Conservation (phyloP, 2,329 filamentous ascomycete genomes). For the Cryoendolithus antarcticus region DNA sequence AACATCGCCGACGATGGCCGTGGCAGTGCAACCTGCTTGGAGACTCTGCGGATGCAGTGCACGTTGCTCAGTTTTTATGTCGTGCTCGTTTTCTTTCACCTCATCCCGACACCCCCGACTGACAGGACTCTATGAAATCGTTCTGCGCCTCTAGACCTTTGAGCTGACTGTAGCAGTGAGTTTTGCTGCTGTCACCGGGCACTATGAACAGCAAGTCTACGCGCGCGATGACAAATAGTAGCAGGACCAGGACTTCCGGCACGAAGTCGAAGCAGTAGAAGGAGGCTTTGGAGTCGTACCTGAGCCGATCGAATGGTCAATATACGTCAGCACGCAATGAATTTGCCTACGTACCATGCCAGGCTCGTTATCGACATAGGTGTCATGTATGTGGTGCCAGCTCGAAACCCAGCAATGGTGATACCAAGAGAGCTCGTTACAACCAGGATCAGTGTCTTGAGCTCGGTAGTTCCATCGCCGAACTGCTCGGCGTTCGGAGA, state of each 20-base stretch:
- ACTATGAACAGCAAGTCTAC: conserved; percentile 19
- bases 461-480: conserved; percentile 5
- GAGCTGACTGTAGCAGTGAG: no score
- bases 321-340: no score
- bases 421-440: conserved; percentile 10
- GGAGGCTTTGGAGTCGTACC: conserved; percentile 15
- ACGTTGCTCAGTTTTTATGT: no score
- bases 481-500: conserved; percentile 5
- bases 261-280: conserved; percentile 21
- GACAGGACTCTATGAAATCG: no score
- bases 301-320: neutral
- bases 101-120: no score
- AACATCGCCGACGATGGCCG: no score
- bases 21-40: no score
- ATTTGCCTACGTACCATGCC: conserved; percentile 11
- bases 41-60: no score
- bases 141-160: no score
- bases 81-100: no score
- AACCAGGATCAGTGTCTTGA: conserved; percentile 12
- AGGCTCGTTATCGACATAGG: conserved; percentile 13
- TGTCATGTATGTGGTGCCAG: conserved; percentile 15
- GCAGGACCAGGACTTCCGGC: conserved; percentile 20
- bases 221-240: conserved; percentile 13
- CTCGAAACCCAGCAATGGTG: conserved; percentile 15
- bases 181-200: conserved; percentile 17